Percentiles rank a stretch among this genome's conserved stretches.
These are phyloP conservation scores for Boletus semigastroideus DNA, from an alignment of 1,284 basidiomycete genomes.

Conservation along the genomic window DNA sequence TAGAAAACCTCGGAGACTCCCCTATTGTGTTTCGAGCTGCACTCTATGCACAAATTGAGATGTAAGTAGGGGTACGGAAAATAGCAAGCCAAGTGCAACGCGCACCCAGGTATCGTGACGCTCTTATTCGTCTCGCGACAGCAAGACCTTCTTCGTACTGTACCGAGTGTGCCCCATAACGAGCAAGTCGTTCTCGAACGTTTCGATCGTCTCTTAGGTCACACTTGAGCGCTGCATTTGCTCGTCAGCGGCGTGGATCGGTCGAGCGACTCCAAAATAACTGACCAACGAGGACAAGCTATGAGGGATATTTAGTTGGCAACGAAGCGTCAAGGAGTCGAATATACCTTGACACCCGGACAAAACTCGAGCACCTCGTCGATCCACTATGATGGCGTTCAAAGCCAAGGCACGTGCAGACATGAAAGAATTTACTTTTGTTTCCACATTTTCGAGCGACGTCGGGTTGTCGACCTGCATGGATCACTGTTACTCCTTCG, in stretches of 20 bases:
- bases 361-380: conserved; percentile 88
- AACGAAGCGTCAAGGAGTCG: conserved; percentile 3
- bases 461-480: conserved; percentile 84
- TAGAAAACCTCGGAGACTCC: conserved; percentile 92
- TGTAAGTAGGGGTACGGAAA: neutral
- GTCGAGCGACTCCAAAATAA: conserved; percentile 15
- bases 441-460: conserved; percentile 89
- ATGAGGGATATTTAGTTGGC: conserved; percentile 12
- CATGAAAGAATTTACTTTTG: conserved; percentile 57
- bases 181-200: conserved; percentile 66
- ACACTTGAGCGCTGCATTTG: conserved; percentile 80
- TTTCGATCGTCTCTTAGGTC: conserved; percentile 83
- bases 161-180: conserved; percentile 68
- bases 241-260: conserved; percentile 12
- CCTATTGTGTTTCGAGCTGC: conserved; percentile 93
- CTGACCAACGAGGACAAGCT: conserved; percentile 88
- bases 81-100: conserved; percentile 11
- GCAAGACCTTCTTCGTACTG: conserved; percentile 89
- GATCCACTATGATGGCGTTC: conserved; percentile 62
- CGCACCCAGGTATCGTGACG: conserved; percentile 87
- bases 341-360: conserved; percentile 83
- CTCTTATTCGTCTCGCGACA: conserved; percentile 87
- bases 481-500: neutral
- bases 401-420: neutral
- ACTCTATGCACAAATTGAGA: conserved; percentile 56